Conservation (phyloP, 108 stramenopile species). For the Cylindrotheca fusiformis region DNA sequence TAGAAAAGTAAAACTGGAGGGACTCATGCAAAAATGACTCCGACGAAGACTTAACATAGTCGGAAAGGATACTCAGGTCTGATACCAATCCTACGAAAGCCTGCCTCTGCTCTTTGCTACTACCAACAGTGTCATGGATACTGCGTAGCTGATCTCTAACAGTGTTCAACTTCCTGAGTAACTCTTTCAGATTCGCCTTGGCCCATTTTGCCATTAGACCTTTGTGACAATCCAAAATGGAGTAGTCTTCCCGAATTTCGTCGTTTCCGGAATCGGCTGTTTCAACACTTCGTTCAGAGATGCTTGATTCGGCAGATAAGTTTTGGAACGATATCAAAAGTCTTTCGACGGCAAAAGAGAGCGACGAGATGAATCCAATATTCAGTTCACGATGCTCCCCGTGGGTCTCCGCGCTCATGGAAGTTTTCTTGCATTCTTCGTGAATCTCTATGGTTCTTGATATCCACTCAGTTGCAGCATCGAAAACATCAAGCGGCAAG, state of each 20-base stretch:
- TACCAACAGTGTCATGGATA: conserved; percentile 1
- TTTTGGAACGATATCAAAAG: conserved; percentile 23
- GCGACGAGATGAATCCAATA: neutral
- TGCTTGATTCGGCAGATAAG: conserved; percentile 1
- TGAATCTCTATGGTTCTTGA: neutral
- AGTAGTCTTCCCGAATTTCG: neutral
- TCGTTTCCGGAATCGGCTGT: neutral
- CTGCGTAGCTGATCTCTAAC: neutral
- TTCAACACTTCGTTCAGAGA: neutral
- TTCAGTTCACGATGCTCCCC: neutral
- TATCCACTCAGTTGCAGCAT: conserved; percentile 8
- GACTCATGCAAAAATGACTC: conserved; percentile 35
- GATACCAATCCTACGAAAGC: conserved; percentile 34
- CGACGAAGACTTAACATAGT: conserved; percentile 29
- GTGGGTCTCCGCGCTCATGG: neutral
- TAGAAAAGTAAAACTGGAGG: conserved; percentile 48
- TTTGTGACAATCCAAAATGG: conserved; percentile 29
- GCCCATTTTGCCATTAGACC: conserved; percentile 28
- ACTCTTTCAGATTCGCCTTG: conserved; percentile 26
- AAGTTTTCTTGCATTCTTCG: neutral
- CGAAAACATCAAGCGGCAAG: conserved; percentile 23
- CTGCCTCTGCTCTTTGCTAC: conserved; percentile 20
- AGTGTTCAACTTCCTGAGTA: conserved; percentile 13
- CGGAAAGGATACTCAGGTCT: conserved; percentile 46
- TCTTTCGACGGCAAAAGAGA: conserved; percentile 16